Percentiles rank a stretch among this genome's conserved stretches.
phyloP scores from a whole-genome alignment of 371 early-diverging fungal genomes.

The Vavraia culicis region DNA sequence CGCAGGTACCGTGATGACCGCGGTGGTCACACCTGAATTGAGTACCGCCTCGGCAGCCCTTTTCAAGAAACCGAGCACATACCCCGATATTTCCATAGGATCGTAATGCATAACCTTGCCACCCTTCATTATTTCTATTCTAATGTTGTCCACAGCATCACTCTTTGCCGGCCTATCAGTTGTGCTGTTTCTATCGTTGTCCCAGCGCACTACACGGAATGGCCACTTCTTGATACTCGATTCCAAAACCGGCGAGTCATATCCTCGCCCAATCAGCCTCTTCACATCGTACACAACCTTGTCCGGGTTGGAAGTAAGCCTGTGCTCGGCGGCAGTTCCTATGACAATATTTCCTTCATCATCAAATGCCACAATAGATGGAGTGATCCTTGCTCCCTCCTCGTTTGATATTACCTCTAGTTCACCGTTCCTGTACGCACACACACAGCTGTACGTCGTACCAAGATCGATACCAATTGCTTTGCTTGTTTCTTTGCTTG shows the following conservation, averaged over 20 bases:
- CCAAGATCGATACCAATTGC: slow-evolving; percentile 59
- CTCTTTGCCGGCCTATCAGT: slow-evolving; percentile 22
- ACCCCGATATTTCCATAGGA: slow-evolving; percentile 80
- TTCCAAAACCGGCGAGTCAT: slow-evolving; percentile 44
- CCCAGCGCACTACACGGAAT: slow-evolving; percentile 45
- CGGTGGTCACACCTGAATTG: slow-evolving; percentile 21
- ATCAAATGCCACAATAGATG: slow-evolving; percentile 74
- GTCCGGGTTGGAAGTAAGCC: slow-evolving; percentile 59
- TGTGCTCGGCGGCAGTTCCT: slow-evolving; percentile 77
- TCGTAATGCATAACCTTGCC: slow-evolving; percentile 66
- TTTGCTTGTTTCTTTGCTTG: slow-evolving; percentile 23
- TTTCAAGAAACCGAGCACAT: slow-evolving; percentile 82
- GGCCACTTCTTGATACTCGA: slow-evolving; percentile 40
- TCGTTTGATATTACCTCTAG: slow-evolving; percentile 55
- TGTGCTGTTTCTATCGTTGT: slow-evolving; percentile 17
- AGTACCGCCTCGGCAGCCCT: slow-evolving; percentile 44
- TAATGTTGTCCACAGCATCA: slow-evolving; percentile 13
- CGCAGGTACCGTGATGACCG: slow-evolving; percentile 44
- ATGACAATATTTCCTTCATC: slow-evolving; percentile 55
- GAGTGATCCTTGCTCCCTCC: slow-evolving; percentile 82
- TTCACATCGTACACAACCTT: slow-evolving; percentile 83
- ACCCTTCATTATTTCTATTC: slow-evolving; percentile 54
- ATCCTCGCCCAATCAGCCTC: slow-evolving; percentile 60
- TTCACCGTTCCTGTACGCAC: slow-evolving; percentile 72
- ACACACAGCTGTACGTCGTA: slow-evolving; percentile 96